phyloP scores from a whole-genome alignment of 1,284 basidiomycete genomes.

The Rhodotorula sp. region DNA sequence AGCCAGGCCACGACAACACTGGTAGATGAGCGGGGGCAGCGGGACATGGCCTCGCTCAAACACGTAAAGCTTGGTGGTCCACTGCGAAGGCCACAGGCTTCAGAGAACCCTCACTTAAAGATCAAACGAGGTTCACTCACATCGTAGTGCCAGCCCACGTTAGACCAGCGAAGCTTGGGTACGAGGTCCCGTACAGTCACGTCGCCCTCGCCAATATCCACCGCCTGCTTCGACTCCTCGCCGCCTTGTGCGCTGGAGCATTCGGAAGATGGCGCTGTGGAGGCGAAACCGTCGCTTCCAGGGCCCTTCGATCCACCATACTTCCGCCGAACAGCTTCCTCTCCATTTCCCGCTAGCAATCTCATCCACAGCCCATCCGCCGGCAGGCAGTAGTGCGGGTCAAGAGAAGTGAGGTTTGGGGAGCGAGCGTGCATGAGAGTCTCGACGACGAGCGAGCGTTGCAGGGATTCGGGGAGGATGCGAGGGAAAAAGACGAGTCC shows the following conservation, averaged over 20 bases:
- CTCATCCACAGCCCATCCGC: constrained; percentile 68
- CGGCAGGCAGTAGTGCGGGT: constrained; percentile 76
- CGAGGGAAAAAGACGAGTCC: constrained; percentile 76
- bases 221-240: neutral
- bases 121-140: constrained; percentile 40
- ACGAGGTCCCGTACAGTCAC: constrained; percentile 30
- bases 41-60: constrained; percentile 65
- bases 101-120: neutral
- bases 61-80: constrained; percentile 88
- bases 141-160: constrained; percentile 82
- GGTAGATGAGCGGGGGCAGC: constrained; percentile 59
- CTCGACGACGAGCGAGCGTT: constrained; percentile 65
- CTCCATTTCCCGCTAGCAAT: constrained; percentile 48
- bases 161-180: constrained; percentile 72
- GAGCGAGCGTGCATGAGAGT: constrained; percentile 65
- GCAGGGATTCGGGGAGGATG: constrained; percentile 61
- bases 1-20: constrained; percentile 65
- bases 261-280: too few species aligned
- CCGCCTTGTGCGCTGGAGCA: neutral
- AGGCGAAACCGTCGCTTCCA: neutral
- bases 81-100: constrained; percentile 53
- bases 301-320: neutral
- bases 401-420: constrained; percentile 83
- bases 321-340: constrained; percentile 9
- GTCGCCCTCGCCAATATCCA: neutral